Evolutionary conservation across 1,284 basidiomycete genomes (phyloP), one percentile per base, ranked within the genome.

Genomic region (Exobasidium rhododendri): DNA sequence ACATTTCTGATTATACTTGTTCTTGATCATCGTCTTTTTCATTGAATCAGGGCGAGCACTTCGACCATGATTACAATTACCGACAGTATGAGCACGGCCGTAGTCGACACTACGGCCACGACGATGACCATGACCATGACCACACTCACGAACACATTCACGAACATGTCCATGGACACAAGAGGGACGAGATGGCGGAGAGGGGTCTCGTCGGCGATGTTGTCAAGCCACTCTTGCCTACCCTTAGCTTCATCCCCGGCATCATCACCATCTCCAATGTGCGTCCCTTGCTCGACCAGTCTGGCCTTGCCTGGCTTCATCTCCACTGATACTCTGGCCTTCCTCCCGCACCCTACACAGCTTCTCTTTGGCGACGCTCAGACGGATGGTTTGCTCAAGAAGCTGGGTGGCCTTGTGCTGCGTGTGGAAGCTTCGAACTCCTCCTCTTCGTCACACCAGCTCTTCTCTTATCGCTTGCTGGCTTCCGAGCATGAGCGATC

Each of bases 221-320:
- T 17, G 32, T 64, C 51, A 64, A 64, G 43, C 59, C 59, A 4
- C 60, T 64, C 3, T 40, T 64, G 14, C 61, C 59, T n/a, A 60
- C 62, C 10, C 62, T 64, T 32, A 64, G 56, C 31, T 43, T 60
- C 32, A 63, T 64, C 26, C 62, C 62, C 20, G 62, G 62, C 14
- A 63, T 64, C 45, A 51, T 63, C 61, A 63, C 59, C 29, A 63
- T 63, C 46, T 32, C 31, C n/a, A 59, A 63, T 40, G 35, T 40
- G 17, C 7, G 35, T 40, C 10, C n/a, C n/a, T n/a, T n/a, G n/a
- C n/a, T n/a, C 22, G 58, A 29, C 20, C 44, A n/a, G 20, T 45
- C 1, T 20, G n/a, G 20, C 44, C 44, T 45, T 45, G n/a, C 44
- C 31, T 13, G 31, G 24, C n/a, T 11, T 51, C n/a, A 17, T 13